These are phyloP conservation scores for Hypoxylon sp. DNA, from an alignment of 2,329 filamentous ascomycete genomes.

Conservation along the genomic window DNA sequence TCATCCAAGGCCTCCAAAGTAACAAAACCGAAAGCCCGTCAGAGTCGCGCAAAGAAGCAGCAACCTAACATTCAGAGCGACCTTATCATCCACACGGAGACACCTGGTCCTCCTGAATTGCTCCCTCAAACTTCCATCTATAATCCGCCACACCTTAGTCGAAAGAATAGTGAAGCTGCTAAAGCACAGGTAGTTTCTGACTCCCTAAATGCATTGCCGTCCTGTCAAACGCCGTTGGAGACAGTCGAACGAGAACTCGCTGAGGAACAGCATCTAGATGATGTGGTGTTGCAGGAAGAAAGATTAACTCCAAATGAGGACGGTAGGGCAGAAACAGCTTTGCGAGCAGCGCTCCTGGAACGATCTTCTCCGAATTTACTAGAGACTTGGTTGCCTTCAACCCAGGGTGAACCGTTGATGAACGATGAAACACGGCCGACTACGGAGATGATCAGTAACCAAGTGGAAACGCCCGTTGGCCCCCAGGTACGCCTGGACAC, in stretches of 20 bases:
- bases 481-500: constrained; percentile 34
- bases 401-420: constrained; percentile 18
- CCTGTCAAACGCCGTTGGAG: constrained; percentile 1
- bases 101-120: constrained; percentile 54
- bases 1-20: constrained; percentile 41
- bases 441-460: constrained; percentile 7
- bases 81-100: constrained; percentile 53
- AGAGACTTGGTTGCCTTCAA: constrained; percentile 31
- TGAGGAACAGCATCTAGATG: constrained; percentile 27
- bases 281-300: constrained; percentile 23
- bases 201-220: constrained; percentile 3
- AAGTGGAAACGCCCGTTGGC: constrained; percentile 38
- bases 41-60: constrained; percentile 45
- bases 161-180: constrained; percentile 26
- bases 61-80: constrained; percentile 39
- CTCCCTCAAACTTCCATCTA: constrained; percentile 55
- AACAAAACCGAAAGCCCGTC: constrained; percentile 48
- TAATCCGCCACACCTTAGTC: constrained; percentile 46
- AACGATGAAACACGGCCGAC: constrained; percentile 19
- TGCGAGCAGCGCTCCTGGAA: constrained; percentile 36
- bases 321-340: constrained; percentile 34
- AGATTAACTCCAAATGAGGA: constrained; percentile 26
- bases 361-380: constrained; percentile 30
- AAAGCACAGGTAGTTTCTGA: constrained; percentile 30
- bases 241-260: constrained; percentile 3